A percentile compares a stretch with the other conserved stretches of the same genome.
Conservation (phyloP, 108 stramenopile species). For the Skeletonema grethae region DNA sequence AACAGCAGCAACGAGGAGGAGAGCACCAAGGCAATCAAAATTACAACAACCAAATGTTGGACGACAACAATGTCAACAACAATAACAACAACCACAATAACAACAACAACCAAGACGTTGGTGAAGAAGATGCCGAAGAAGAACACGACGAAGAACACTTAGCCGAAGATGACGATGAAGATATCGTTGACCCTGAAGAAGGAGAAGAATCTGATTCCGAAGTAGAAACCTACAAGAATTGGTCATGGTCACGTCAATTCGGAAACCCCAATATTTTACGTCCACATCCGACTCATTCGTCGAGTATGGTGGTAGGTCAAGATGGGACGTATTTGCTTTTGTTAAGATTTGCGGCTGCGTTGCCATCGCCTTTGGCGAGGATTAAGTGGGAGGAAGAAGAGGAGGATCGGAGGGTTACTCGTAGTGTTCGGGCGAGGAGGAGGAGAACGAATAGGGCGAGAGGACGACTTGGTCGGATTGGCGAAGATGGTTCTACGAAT, state of each 20-base stretch:
- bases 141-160: constrained; percentile 14
- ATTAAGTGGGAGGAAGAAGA: constrained; percentile 54
- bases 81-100: constrained; percentile 1
- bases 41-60: not conserved
- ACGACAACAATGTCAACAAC: not conserved
- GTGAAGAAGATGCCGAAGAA: not conserved
- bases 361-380: constrained; percentile 40
- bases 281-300: constrained; percentile 40
- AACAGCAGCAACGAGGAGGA: not conserved
- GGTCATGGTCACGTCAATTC: constrained; percentile 49
- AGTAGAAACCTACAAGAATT: constrained; percentile 43
- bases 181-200: not conserved
- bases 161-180: constrained; percentile 23
- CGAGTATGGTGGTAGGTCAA: constrained; percentile 49
- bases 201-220: not conserved
- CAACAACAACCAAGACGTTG: constrained; percentile 4
- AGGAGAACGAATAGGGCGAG: not conserved
- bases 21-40: not conserved
- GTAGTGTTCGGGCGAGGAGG: constrained; percentile 8
- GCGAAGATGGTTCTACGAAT: not conserved
- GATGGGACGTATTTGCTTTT: constrained; percentile 44
- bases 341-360: constrained; percentile 38
- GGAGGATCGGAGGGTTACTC: constrained; percentile 37
- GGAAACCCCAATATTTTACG: constrained; percentile 44
- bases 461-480: not conserved